Percentiles rank a stretch among this genome's conserved stretches.
phyloP scores from a whole-genome alignment of 108 stramenopile genomes.

The Pseudonitzschia multiseries region DNA sequence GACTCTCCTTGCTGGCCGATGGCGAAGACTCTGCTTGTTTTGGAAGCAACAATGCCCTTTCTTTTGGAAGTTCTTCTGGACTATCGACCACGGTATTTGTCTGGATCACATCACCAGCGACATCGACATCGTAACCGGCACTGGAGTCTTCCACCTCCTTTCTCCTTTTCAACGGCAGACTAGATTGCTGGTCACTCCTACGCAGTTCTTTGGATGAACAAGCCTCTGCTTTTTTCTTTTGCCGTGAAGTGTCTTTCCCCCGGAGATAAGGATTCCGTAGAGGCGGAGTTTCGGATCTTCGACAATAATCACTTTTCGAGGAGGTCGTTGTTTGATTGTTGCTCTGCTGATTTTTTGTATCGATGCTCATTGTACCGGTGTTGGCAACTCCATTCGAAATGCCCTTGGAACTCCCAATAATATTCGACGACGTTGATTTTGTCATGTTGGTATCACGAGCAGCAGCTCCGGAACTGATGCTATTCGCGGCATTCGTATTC shows the following conservation, averaged over 20 bases:
- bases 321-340: too few relatives aligned
- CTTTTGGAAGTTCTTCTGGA: not conserved
- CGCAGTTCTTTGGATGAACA: not conserved
- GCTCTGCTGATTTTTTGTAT: too few relatives aligned
- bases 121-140: not conserved
- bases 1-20: not conserved
- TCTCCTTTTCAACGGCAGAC: not conserved
- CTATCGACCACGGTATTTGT: not conserved
- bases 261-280: constrained; percentile 3
- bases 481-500: too few relatives aligned
- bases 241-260: not conserved
- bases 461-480: too few relatives aligned
- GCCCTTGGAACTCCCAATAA: too few relatives aligned
- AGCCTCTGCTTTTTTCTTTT: not conserved
- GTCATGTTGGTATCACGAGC: too few relatives aligned
- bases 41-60: not conserved
- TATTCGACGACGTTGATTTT: too few relatives aligned
- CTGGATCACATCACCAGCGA: not conserved
- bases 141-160: not conserved
- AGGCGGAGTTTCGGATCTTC: not conserved
- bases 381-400: not conserved
- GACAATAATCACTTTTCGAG: not conserved
- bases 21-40: not conserved
- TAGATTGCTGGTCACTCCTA: not conserved
- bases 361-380: too few relatives aligned